Conservation (phyloP, 768 basidiomycete species). For the Multifurca ochricompacta region DNA sequence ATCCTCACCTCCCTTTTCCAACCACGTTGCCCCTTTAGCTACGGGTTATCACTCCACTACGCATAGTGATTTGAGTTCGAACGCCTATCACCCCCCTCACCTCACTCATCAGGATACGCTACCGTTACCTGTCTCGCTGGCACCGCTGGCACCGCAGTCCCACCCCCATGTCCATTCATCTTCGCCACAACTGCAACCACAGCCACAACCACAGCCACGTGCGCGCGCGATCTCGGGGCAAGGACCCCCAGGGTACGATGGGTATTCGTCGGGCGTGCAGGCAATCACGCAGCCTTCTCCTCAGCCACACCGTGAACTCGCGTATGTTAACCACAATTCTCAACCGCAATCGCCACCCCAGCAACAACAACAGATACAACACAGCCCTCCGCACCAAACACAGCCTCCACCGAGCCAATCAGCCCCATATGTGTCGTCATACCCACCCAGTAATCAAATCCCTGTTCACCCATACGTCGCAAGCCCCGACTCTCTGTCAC, state of each 20-base stretch:
- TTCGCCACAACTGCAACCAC: background rate
- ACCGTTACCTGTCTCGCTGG: background rate
- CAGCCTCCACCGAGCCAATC: background rate
- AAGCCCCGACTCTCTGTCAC: background rate
- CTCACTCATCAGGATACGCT: background rate
- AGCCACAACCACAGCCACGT: background rate
- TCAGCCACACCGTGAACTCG: constrained; percentile 4
- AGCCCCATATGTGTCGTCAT: background rate
- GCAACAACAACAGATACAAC: background rate
- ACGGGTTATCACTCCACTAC: background rate
- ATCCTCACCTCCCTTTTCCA: background rate
- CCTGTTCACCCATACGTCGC: background rate
- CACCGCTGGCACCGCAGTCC: background rate
- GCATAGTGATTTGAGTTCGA: background rate
- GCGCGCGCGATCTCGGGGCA: background rate
- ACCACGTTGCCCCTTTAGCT: background rate
- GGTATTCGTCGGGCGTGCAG: background rate
- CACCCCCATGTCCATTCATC: background rate
- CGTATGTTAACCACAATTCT: background rate
- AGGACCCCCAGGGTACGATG: background rate
- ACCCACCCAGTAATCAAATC: background rate
- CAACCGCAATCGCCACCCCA: background rate
- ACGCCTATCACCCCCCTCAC: background rate
- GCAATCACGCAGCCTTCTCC: constrained; percentile 2
- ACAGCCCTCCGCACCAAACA: background rate